A percentile compares a stretch with the other conserved stretches of the same genome.
phyloP scores from a whole-genome alignment of 129 eudicot species.

The Artemisia argyi region DNA sequence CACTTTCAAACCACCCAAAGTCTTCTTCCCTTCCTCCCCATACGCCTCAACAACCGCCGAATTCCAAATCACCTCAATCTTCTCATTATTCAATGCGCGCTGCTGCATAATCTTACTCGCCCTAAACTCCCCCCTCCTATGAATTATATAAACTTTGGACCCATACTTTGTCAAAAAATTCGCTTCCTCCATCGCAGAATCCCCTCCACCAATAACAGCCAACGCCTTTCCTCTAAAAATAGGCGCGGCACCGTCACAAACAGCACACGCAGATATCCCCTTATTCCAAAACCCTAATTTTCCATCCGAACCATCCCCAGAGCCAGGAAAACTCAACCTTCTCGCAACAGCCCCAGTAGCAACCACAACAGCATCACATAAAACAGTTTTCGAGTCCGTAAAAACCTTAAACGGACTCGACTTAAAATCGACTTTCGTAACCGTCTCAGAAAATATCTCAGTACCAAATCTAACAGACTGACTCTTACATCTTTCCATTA shows the following conservation, averaged over 20 bases:
- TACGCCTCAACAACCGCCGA: conserved; percentile 79
- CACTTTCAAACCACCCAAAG: conserved; percentile 78
- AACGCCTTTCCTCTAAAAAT: conserved; percentile 67
- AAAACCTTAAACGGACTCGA: conserved; percentile 55
- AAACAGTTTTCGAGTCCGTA: conserved; percentile 52
- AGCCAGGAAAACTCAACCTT: conserved; percentile 55
- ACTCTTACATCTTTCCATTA: conserved; percentile 66
- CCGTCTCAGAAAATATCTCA: conserved; percentile 74
- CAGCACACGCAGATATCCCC: conserved; percentile 96
- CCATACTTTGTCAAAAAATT: conserved; percentile 81
- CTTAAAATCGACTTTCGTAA: conserved; percentile 62
- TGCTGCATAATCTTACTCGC: conserved; percentile 93
- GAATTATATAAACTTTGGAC: conserved; percentile 84
- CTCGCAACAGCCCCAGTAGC: conserved; percentile 95
- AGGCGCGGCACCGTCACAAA: conserved; percentile 94
- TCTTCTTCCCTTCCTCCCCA: conserved; percentile 57
- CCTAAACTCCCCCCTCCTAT: conserved; percentile 76
- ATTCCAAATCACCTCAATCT: conserved; percentile 91
- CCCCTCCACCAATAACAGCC: conserved; percentile 96
- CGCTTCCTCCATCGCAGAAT: conserved; percentile 98
- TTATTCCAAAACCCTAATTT: conserved; percentile 71
- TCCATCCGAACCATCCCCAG: conserved; percentile 42
- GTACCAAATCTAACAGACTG: conserved; percentile 83
- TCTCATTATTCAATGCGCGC: conserved; percentile 66
- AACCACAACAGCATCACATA: conserved; percentile 68